Evolutionary conservation across 2,329 filamentous ascomycete genomes (phyloP), one percentile per base, ranked within the genome.

Genomic region (Dothistroma pini): DNA sequence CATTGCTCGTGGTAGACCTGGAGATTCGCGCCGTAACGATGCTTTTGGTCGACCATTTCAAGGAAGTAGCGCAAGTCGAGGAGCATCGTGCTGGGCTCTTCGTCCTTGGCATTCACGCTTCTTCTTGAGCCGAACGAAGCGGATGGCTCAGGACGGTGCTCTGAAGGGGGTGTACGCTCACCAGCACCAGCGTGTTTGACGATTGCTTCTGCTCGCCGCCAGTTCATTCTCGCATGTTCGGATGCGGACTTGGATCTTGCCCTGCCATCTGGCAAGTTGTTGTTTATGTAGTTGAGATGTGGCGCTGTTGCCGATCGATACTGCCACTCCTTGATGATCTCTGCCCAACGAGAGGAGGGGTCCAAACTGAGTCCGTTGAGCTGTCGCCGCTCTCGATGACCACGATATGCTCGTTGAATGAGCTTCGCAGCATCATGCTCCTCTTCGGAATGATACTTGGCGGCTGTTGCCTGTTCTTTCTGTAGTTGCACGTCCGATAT

Each of bases 21-120:
- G 53, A 96, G 76, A 67, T 95, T 96, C 50, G 86, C 87, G 2
- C 92, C 92, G 70, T 96, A 95, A 1, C 92, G 86, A 72, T 96
- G 93, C 74, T 95, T 93, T 34, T 86, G 77, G 56, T 74, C 73
- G 5, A 73, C 66, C 89, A 96, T 93, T 70, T 96, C 86, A 0
- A 86, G 80, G 65, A 95, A 96, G 72, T 96, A 96, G 70, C 90
- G 88, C 32, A 95, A 74, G 41, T 91, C 90, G 88, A 96, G 91
- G 73, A 86, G 87, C 75, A 88, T 90, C 0, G 90, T 85, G 2
- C 83, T 84, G 63, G 85, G 83, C 44, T 48, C 21, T 16, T 63
- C 55, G 12, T 34, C 34, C 85, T 2, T 83, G 83, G 66, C 85
- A 83, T 59, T 84, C 83, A 32, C 86, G 81, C 68, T 83, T 79